Base-by-base conservation (phyloP, 805 yeast genomes). In the Candida nitratophila region DNA sequence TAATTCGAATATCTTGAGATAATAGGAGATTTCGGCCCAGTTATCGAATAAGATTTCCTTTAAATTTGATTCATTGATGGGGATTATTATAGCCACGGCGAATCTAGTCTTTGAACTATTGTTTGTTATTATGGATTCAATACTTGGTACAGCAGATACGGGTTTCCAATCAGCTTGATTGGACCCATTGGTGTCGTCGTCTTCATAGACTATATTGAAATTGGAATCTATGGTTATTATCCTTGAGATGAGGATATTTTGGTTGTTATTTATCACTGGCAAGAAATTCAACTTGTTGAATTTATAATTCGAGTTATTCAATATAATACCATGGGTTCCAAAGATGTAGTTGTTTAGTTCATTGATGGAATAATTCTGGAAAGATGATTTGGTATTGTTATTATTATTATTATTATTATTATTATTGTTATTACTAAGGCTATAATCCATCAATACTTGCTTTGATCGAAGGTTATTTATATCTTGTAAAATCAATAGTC, bases 271-370 rank as follows among this genome's bases (percentile, higher is more conserved):
- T 17, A 74, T 50, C 1, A 68, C 56, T 1, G 79, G 79, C 16
- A 77, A 55, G 37, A 63, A 49, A 54, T 77, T 81, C 2, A 76
- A 52, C 47, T 77, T 77, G 4, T 77, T 71, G 12, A 69, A 57
- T 20, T 17, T n/a, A 19, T 67, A 56, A 17, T 64, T 62, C 16
- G 64, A 57, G 44, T 76, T 79, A 45, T 66, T 73, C 8, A 73
- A 60, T 9, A 78, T 76, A 29, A 77, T 60, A 0, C 82, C 81
- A 43, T 56, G 55, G 42, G 75, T 71, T 12, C 83, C 83, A 57
- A 76, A 77, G 75, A 77, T 74, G 50, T 68, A 73, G 44, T 72
- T 73, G 24, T 73, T 68, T 19, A 77, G 51, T 46, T 77, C 81
- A 44, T 59, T 61, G 20, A 63, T 49, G 16, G 70, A 64, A 48